phyloP scores from a whole-genome alignment of 2,329 filamentous ascomycete species.

The Ploettnerulaceae sp. region DNA sequence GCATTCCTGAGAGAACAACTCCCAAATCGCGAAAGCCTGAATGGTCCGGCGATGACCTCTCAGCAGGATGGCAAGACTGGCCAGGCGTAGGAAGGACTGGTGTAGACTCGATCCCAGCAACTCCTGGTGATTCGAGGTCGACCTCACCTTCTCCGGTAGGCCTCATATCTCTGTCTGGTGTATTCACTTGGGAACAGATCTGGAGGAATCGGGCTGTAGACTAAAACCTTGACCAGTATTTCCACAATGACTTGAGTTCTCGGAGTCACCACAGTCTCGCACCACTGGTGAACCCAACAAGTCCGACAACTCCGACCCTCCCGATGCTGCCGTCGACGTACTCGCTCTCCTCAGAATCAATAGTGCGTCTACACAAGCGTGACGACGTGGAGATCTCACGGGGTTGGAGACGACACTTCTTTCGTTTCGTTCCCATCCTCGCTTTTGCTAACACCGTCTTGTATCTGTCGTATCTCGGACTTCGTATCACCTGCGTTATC shows the following conservation, averaged over 20 bases:
- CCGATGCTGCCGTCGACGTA: background rate
- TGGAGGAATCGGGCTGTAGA: background rate
- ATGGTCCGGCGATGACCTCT: no score
- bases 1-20: background rate
- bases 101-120: constrained; percentile 6
- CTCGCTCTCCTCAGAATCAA: background rate
- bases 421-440: constrained; percentile 8
- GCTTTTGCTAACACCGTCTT: constrained; percentile 1
- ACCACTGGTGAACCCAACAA: background rate
- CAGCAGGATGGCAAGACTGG: background rate
- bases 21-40: no score
- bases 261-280: constrained; percentile 9
- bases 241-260: background rate
- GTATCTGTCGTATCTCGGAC: constrained; percentile 42
- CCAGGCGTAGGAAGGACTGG: background rate
- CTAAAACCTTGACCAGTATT: background rate
- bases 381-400: constrained; percentile 9
- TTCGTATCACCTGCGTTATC: constrained; percentile 48
- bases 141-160: constrained; percentile 1
- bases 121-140: background rate
- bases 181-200: no score
- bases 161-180: no score
- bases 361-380: constrained; percentile 5
- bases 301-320: background rate
- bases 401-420: constrained; percentile 8